Conservation (phyloP, 495 filamentous ascomycete genomes). For the Aspergillus ostianus region DNA sequence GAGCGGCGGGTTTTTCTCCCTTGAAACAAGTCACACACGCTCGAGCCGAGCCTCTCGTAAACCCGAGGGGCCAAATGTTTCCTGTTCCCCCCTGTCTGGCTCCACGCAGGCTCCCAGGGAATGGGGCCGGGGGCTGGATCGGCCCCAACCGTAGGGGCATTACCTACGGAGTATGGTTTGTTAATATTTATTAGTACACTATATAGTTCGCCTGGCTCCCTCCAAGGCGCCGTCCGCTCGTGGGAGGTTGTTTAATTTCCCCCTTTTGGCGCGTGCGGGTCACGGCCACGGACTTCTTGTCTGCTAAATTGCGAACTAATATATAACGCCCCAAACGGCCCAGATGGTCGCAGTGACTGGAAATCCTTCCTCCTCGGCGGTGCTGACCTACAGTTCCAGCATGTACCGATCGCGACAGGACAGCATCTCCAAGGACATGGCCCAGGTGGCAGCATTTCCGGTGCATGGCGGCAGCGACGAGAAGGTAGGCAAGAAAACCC, state of each 20-base stretch:
- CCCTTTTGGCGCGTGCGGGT: not conserved
- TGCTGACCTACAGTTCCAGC: not conserved
- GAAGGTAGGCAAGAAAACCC: not conserved
- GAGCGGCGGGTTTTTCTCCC: too few relatives aligned
- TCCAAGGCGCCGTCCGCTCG: not conserved
- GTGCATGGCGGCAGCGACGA: not conserved
- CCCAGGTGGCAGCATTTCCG: not conserved
- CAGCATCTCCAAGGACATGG: not conserved
- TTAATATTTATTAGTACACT: too few relatives aligned
- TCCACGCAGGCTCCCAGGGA: not conserved
- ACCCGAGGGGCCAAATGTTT: not conserved
- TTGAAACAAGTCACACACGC: not conserved
- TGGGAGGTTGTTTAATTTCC: not conserved
- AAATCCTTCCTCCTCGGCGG: not conserved
- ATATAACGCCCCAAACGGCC: too few relatives aligned
- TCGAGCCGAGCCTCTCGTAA: not conserved
- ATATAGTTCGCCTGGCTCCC: not conserved
- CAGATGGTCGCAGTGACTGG: not conserved
- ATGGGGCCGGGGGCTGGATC: not conserved
- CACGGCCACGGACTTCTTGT: not conserved
- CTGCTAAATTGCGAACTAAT: too few relatives aligned
- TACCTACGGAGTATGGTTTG: too few relatives aligned
- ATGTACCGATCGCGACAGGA: not conserved
- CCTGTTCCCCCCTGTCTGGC: not conserved
- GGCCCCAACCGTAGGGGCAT: not conserved